Evolutionary conservation across 1,139 yeast genomes (phyloP).

Genomic region (Waltiozyma sp.): DNA sequence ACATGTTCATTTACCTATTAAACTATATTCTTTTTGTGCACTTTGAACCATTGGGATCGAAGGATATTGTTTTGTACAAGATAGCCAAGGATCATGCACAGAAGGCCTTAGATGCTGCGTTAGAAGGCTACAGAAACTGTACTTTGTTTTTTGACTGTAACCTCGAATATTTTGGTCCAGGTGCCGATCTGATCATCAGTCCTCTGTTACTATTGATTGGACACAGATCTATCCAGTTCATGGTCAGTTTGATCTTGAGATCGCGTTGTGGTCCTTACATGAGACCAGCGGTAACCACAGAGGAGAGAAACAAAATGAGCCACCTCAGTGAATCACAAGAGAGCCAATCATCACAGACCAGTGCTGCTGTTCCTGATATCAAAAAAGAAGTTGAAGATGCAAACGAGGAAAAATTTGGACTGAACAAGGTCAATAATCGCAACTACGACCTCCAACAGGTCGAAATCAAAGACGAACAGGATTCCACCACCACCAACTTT

Average conservation of each 20-base stretch:
- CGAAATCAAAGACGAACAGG: slow-evolving; percentile 9
- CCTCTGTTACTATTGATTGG: slow-evolving; percentile 38
- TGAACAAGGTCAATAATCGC: slow-evolving; percentile 9
- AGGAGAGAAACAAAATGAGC: slow-evolving; percentile 11
- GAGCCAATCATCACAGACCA: background rate
- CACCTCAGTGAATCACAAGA: background rate
- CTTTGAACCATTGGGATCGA: slow-evolving; percentile 31
- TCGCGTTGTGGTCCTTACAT: slow-evolving; percentile 32
- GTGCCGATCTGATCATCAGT: slow-evolving; percentile 30
- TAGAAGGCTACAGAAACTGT: slow-evolving; percentile 30
- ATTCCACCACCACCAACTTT: slow-evolving; percentile 1
- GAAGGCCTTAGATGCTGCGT: slow-evolving; percentile 27
- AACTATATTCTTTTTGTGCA: slow-evolving; percentile 36
- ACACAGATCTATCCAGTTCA: slow-evolving; percentile 39
- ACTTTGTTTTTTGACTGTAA: slow-evolving; percentile 27
- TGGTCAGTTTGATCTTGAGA: slow-evolving; percentile 38
- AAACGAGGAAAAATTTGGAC: slow-evolving; percentile 3
- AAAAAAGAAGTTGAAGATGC: slow-evolving; percentile 5
- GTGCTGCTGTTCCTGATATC: slow-evolving; percentile 6
- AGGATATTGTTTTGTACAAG: slow-evolving; percentile 21
- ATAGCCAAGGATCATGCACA: slow-evolving; percentile 28
- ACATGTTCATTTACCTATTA: slow-evolving; percentile 34
- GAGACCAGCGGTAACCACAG: slow-evolving; percentile 15
- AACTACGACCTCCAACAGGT: slow-evolving; percentile 12
- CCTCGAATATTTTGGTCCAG: slow-evolving; percentile 26